Conservation (phyloP, 306 rosid genomes). For the Potentilla sterilis region DNA sequence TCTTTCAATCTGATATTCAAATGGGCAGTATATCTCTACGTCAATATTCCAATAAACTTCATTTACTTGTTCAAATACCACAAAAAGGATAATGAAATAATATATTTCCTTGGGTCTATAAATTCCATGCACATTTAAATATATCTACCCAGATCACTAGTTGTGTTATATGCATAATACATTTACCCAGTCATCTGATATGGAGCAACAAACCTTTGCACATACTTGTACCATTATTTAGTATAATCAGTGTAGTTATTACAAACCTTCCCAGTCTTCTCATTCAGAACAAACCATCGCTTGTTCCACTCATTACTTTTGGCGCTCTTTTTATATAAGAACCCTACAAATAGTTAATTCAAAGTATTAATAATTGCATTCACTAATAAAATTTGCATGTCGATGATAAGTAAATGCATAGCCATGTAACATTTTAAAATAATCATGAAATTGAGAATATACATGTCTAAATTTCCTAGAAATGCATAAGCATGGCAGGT, state of each 20-base stretch:
- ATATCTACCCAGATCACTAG: neutral
- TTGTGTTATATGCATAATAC: neutral
- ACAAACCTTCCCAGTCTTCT: constrained; percentile 93
- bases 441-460: neutral
- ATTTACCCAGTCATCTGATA: neutral
- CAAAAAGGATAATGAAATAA: neutral
- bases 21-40: neutral
- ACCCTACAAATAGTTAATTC: constrained; percentile 48
- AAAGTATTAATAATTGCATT: neutral
- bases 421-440: neutral
- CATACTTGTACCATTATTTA: neutral
- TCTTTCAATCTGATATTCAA: neutral
- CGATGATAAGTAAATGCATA: neutral
- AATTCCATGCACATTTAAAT: neutral
- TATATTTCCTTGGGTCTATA: neutral
- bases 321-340: constrained; percentile 79
- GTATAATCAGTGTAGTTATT: constrained; percentile 3
- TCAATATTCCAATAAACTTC: neutral
- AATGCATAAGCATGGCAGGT: neutral
- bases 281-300: constrained; percentile 97
- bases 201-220: neutral
- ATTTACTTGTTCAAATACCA: neutral
- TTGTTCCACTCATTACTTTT: constrained; percentile 93
- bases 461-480: neutral
- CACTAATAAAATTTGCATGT: neutral